Conservation (phyloP, 257 asterid species). For the Primulina huaijiensis region DNA sequence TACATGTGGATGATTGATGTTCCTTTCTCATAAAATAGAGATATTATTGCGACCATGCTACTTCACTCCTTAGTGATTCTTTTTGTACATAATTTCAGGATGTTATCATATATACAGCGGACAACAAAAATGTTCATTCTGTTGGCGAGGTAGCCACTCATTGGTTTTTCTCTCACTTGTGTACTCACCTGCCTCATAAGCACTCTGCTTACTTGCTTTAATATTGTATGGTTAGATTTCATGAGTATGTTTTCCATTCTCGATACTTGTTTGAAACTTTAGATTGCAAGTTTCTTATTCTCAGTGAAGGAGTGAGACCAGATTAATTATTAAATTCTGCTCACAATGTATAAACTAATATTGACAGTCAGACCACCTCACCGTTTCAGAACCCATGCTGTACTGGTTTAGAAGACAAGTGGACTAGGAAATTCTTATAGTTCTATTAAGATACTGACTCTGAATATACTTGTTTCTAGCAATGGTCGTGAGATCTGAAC, state of each 20-base stretch:
- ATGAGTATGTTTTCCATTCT: background rate
- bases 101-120: slow-evolving; percentile 83
- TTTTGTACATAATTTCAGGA: slow-evolving; percentile 49
- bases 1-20: background rate
- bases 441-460: background rate
- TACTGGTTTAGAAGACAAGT: no score
- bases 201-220: background rate
- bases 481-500: background rate
- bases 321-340: slow-evolving; percentile 5
- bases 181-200: slow-evolving; percentile 2
- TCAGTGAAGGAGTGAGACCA: background rate
- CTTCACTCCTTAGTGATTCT: slow-evolving; percentile 20
- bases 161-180: slow-evolving; percentile 17
- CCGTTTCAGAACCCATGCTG: background rate
- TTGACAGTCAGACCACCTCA: background rate
- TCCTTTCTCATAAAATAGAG: background rate
- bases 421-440: background rate
- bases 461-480: background rate
- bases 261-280: background rate
- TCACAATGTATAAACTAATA: background rate
- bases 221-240: background rate
- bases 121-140: slow-evolving; percentile 63
- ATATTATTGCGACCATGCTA: background rate
- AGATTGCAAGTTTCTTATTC: background rate
- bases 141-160: slow-evolving; percentile 68